Conservation (phyloP, 805 yeast species). For the Saccharomyces eubayanus region DNA sequence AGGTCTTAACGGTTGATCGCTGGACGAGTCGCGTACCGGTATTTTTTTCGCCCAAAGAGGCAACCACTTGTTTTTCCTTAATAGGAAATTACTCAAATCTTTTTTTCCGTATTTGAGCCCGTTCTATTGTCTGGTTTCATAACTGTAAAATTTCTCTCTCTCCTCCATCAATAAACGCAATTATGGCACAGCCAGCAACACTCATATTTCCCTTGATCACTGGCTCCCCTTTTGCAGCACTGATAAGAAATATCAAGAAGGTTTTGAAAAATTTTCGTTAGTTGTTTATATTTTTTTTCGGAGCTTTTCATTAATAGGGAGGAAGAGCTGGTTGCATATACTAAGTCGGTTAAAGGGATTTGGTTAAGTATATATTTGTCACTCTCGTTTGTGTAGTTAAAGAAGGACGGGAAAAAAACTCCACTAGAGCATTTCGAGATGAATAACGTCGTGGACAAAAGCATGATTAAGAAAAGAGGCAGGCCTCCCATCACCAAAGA, state of each 20-base stretch:
- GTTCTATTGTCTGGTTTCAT: background rate
- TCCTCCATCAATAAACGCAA: background rate
- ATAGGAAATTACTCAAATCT: background rate
- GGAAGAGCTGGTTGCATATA: background rate
- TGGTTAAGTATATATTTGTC: background rate
- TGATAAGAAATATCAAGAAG: background rate
- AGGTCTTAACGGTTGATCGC: background rate
- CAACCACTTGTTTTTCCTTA: background rate
- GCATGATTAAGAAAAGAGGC: conserved; percentile 22
- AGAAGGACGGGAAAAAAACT: background rate
- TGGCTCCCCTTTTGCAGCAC: background rate
- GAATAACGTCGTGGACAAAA: conserved; percentile 1
- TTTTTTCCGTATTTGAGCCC: background rate
- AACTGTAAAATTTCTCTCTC: background rate
- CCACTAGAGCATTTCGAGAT: background rate
- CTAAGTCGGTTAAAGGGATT: background rate
- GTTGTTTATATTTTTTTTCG: background rate
- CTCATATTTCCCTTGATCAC: background rate
- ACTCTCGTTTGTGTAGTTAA: background rate
- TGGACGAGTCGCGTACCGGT: background rate
- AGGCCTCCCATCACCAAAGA: conserved; percentile 31
- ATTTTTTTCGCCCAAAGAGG: background rate
- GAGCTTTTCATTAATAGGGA: background rate
- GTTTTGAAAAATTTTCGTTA: background rate
- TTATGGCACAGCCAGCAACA: background rate